A percentile compares a stretch with the other conserved stretches of the same genome.
Conservation (phyloP, 306 rosid genomes). For the Malus asiatica region DNA sequence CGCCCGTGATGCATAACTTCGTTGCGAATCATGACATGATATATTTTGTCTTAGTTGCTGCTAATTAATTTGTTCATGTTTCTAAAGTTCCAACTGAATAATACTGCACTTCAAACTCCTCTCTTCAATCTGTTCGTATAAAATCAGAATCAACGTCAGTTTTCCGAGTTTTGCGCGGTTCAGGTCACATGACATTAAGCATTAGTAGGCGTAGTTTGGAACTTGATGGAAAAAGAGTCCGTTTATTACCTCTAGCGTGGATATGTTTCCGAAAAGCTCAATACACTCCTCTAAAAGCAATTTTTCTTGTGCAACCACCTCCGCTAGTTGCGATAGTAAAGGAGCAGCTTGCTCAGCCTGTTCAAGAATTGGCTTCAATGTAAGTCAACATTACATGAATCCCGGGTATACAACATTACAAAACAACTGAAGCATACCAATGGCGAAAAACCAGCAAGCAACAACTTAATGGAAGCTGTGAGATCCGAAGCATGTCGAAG, state of each 20-base stretch:
- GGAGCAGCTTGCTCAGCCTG: constrained; percentile 46
- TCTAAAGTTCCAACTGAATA: constrained; percentile 37
- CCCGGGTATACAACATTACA: not conserved
- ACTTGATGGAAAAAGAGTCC: not conserved
- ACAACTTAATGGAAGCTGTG: constrained; percentile 37
- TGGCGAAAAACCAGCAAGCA: constrained; percentile 28
- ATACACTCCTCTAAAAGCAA: constrained; percentile 53
- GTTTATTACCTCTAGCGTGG: constrained; percentile 46
- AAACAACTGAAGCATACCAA: constrained; percentile 26
- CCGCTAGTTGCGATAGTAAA: constrained; percentile 52
- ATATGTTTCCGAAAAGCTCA: constrained; percentile 38
- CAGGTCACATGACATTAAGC: not conserved
- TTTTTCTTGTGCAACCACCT: constrained; percentile 55
- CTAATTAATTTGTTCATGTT: constrained; percentile 13
- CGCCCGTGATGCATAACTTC: not conserved
- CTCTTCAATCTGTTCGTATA: constrained; percentile 46
- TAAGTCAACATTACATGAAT: not conserved
- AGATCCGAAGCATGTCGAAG: constrained; percentile 45
- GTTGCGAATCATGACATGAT: not conserved
- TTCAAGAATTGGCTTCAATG: constrained; percentile 8
- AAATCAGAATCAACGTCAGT: not conserved
- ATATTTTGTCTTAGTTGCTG: not conserved
- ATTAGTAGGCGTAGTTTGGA: not conserved
- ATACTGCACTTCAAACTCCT: constrained; percentile 45
- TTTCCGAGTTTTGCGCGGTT: not conserved